Evolutionary conservation across 2,329 filamentous ascomycete genomes (phyloP), one percentile per base, ranked within the genome.

Genomic region (Ophiostoma ulmi): DNA sequence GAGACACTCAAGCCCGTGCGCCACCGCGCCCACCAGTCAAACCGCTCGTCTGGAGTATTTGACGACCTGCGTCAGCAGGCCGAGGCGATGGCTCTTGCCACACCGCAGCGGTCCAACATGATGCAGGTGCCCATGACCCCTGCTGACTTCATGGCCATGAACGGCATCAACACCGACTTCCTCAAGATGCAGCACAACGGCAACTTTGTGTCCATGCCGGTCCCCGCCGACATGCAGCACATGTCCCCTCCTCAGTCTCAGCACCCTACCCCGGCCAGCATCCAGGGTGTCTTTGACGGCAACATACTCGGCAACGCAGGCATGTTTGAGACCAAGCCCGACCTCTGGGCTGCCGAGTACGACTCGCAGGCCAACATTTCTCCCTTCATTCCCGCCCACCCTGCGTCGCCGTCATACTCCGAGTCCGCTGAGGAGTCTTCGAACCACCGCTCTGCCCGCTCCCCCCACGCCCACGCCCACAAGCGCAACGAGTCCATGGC

Each of bases 1-100:
- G 87, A 88, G 78, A 89, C 87, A 0, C 83, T 90, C 75, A 89
- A 88, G 79, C 87, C 87, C 5, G 76, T 82, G 58, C 75, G 74
- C 61, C 74, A 74, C 55, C 73, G 73, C 26, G 71, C 73, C 44
- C 79, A 77, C 70, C 81, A 80, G 39, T 76, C 77, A 41, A 83
- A 82, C 72, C 81, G 83, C 55, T 78, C 82, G 48, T 82, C 83
- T 72, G 84, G 81, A 41, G 81, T 86, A 71, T 89, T 90, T 74
- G 84, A 87, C 66, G 85, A 87, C 69, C 84, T 88, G 82, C 82
- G 84, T 74, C 82, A 84, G 74, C 84, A 86, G 71, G 81, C 85
- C 22, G 86, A 88, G 76, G 78, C 80, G 26, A 65, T 68, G 67
- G 82, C 84, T 72, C 77, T 78, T 67, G 84, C 88, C 5, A 88